Base-by-base conservation (phyloP, 257 asterid genomes). In the Anisodus acutangulus region DNA sequence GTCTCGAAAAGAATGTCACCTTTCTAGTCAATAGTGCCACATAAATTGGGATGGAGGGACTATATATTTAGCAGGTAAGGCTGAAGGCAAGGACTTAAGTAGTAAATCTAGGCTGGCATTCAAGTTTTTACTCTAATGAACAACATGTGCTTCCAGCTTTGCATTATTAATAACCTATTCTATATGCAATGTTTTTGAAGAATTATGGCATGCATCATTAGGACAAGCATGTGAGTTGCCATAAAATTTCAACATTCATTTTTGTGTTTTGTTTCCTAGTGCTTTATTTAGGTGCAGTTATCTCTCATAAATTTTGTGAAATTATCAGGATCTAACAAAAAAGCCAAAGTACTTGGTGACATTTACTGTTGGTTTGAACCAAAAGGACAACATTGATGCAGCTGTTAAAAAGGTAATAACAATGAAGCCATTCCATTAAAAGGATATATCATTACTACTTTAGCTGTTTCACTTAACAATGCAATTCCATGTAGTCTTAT, bases 331-430 rank as follows among this genome's bases (percentile, higher is more conserved):
- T 92, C 88, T 96, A 87, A 96, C 86, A 90, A 88, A 9, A 88
- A 96, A 92, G 91, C 99, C 99, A 1, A 94, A 90, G 92, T 94
- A 94, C 90, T 88, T 96, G 85, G 95, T 94, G 60, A 92, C 98
- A 31, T 93, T 96, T 87, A 96, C 98, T 54, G 99, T 96, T 84
- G 99, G 99, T 84, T 87, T 86, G 91, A 90, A 89, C 43, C 98
- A 96, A 87, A 95, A 80, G 91, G 82, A 89, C 71, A 90, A 91
- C 86, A 91, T 96, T 67, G 87, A 96, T 89, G 91, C 91, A 89
- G 98, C 95, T 22, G 97, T 96, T 89, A 92, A 90, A 87, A 96
- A 96, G 98, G 98, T 93, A 70, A 82, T 60, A 76, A 63, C 76
- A 39, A 79, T 84, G 83, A 69, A 45, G 71, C 31, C 62, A 55